Base-by-base conservation (phyloP, 2,329 filamentous ascomycete genomes). In the Salinomyces thailandicus region DNA sequence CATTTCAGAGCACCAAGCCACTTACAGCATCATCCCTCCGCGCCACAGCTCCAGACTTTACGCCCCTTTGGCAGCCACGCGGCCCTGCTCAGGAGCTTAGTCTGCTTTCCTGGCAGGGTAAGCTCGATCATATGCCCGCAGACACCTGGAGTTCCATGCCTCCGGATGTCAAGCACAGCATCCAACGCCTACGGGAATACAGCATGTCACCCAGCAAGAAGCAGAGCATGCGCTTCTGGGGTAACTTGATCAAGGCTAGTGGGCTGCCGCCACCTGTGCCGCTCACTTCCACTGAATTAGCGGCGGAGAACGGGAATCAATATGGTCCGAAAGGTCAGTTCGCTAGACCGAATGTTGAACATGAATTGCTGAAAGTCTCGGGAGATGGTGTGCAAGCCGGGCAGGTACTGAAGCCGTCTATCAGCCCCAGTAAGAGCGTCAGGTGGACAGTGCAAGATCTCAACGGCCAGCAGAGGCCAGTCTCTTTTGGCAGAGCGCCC, bases 1-100 rank as follows among this genome's bases (percentile, higher is more conserved):
- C 22, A 26, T 9, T n/a, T 8, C 9, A 8, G 22, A 26, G 9
- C n/a, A 8, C n/a, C 9, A 26, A 4, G n/a, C n/a, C n/a, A n/a
- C n/a, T n/a, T n/a, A 11, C 19, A 18, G 8, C 36, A 6, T 43
- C 41, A 3, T 45, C 47, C 5, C 41, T 54, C 3, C 40, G 51
- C 36, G 49, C 50, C 8, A 52, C 49, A 16, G 51, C 50, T 5
- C 28, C 39, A 26, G 41, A 48, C 18, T 54, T 54, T 43, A 47
- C 20, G 35, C 51, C 51, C 11, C 44, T 47, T 17, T 38, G 32
- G 36, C 41, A 44, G 33, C 38, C 44, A 12, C 16, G 39, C 20
- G 33, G 30, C 8, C 29, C 34, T 16, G 39, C 28, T n/a, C 37
- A 49, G 35, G 37, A 48, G 31, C 24, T 43, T 37, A 39, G 30